Percentiles rank a stretch among this genome's conserved stretches.
These are phyloP conservation scores for Ceratobasidium sp. DNA, from an alignment of 1,284 basidiomycete genomes.

Conservation along the genomic window DNA sequence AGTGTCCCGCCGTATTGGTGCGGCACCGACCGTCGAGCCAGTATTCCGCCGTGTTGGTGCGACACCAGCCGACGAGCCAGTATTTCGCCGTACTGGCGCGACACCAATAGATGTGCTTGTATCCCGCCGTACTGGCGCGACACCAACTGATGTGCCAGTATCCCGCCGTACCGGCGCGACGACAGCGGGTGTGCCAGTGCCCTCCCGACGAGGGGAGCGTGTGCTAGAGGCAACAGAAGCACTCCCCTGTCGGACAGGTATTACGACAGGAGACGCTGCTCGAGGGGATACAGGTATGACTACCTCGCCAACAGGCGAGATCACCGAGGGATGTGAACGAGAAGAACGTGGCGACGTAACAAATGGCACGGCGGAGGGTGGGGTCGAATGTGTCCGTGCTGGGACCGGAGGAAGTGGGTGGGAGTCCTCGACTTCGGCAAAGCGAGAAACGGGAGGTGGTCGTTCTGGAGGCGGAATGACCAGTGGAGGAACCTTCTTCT, in stretches of 20 bases:
- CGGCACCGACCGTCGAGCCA: neutral
- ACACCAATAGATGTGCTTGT: neutral
- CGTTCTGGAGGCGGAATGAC: conserved; percentile 2
- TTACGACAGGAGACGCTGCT: neutral
- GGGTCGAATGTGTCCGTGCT: neutral
- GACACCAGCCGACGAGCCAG: conserved; percentile 7
- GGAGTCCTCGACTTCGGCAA: conserved; percentile 4
- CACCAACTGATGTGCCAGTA: conserved; percentile 7
- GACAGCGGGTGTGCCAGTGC: neutral
- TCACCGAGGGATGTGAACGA: conserved; percentile 2
- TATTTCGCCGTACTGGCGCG: neutral
- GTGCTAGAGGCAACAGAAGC: neutral
- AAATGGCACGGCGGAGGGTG: neutral
- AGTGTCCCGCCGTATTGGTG: neutral
- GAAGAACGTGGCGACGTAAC: conserved; percentile 33
- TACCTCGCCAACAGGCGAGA: neutral
- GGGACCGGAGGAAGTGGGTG: neutral
- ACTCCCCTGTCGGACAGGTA: neutral
- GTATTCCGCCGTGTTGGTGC: neutral
- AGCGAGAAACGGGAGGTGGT: neutral
- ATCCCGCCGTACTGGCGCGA: neutral
- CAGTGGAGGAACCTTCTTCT: conserved; percentile 23
- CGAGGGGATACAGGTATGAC: conserved; percentile 12
- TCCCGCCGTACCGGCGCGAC: neutral
- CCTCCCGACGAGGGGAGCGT: neutral